These are phyloP conservation scores for Helotiales sp. DNA, from an alignment of 2,329 filamentous ascomycete species.

Conservation along the genomic window DNA sequence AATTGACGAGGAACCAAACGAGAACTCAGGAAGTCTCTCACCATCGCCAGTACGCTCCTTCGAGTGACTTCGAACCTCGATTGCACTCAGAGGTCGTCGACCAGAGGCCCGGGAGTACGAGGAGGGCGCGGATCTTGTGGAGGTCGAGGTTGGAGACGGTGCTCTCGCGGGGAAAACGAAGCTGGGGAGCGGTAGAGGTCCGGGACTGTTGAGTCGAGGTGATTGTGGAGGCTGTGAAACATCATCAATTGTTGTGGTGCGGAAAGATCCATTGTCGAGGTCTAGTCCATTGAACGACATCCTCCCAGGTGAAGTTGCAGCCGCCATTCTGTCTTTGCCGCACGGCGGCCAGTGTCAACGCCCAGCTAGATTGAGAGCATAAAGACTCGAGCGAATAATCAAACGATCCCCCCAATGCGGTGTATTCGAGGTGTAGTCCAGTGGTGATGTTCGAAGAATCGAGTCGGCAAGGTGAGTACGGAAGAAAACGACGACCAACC, in stretches of 20 bases:
- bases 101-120: conserved; percentile 51
- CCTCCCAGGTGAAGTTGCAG: conserved; percentile 21
- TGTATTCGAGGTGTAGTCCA: background rate
- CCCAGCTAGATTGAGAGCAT: conserved; percentile 24
- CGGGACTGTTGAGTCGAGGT: conserved; percentile 21
- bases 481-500: background rate
- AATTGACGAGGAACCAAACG: conserved; percentile 21
- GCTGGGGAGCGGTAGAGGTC: conserved; percentile 34
- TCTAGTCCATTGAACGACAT: conserved; percentile 29
- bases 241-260: conserved; percentile 4
- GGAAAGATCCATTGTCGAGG: conserved; percentile 20
- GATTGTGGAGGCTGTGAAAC: conserved; percentile 14
- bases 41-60: conserved; percentile 50
- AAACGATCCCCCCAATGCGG: background rate
- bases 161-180: conserved; percentile 37
- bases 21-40: conserved; percentile 22
- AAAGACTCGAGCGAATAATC: conserved; percentile 16
- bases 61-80: conserved; percentile 33
- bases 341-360: conserved; percentile 26
- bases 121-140: conserved; percentile 30
- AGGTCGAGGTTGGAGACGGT: conserved; percentile 13
- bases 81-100: conserved; percentile 56
- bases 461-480: background rate
- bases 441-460: background rate
- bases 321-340: conserved; percentile 32